Percentiles rank a stretch among this genome's conserved stretches.
Evolutionary conservation across 2,329 filamentous ascomycete species (phyloP).

Genomic region (Thelonectria rubi): DNA sequence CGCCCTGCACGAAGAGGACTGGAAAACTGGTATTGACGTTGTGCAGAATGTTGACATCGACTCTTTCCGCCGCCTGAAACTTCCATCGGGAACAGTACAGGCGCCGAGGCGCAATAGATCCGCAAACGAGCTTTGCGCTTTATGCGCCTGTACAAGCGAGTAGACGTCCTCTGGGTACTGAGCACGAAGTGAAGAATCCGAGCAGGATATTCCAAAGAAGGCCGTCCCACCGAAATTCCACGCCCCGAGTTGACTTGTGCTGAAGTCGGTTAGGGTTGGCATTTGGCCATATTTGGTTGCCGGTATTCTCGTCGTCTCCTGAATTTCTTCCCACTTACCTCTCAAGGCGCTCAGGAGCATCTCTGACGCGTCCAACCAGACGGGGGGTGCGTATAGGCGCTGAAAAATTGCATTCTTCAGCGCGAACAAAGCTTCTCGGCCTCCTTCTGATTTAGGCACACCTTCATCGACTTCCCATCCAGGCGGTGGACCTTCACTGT

Average conservation of each 20-base stretch:
- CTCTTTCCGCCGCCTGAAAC: background rate
- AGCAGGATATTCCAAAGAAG: background rate
- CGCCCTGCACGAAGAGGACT: background rate
- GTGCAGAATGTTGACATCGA: background rate
- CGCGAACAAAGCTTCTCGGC: too few species aligned
- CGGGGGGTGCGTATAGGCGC: background rate
- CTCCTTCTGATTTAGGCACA: too few species aligned
- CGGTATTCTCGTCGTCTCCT: too few species aligned
- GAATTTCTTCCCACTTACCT: background rate
- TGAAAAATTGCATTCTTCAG: background rate
- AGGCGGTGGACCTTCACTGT: background rate
- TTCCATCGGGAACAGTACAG: background rate
- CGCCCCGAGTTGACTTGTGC: too few species aligned
- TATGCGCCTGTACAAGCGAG: background rate
- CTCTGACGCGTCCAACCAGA: background rate
- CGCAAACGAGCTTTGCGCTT: background rate
- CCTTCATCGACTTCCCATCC: background rate
- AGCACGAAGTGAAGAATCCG: background rate
- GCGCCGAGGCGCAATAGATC: background rate
- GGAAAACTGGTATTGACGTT: slow-evolving; percentile 2
- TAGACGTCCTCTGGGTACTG: background rate
- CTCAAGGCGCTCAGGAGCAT: background rate
- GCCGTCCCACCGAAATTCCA: background rate
- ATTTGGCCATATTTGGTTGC: too few species aligned
- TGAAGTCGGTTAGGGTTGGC: too few species aligned